Evolutionary conservation across 2,329 filamentous ascomycete species (phyloP).

Genomic region (Daldinia sp.): DNA sequence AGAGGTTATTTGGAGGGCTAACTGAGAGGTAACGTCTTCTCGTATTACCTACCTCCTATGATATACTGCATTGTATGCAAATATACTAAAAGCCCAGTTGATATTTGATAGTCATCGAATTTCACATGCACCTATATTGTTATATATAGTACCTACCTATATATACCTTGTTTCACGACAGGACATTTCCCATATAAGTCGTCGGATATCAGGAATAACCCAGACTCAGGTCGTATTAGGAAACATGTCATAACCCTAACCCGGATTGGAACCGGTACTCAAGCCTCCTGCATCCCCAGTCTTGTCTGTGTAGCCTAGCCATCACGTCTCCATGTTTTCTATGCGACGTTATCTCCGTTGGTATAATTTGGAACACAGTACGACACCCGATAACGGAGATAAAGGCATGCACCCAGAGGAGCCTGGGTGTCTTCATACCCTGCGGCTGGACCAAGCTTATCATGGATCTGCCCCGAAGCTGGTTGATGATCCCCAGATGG

Average conservation of each 20-base stretch:
- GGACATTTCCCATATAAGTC: not conserved
- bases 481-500: constrained; percentile 41
- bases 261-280: constrained; percentile 23
- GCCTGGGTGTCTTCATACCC: constrained; percentile 23
- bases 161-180: not conserved
- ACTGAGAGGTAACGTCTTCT: not conserved
- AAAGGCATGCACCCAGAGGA: constrained; percentile 38
- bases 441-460: constrained; percentile 41
- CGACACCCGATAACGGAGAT: constrained; percentile 50
- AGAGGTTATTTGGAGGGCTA: constrained; percentile 3
- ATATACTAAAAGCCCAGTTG: not conserved
- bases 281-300: constrained; percentile 28
- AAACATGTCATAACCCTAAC: constrained; percentile 19
- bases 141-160: too few relatives aligned
- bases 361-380: constrained; percentile 25
- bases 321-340: constrained; percentile 26
- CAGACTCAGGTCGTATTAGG: not conserved
- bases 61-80: not conserved
- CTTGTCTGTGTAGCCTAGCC: constrained; percentile 15
- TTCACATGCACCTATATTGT: not conserved
- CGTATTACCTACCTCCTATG: not conserved
- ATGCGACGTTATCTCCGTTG: constrained; percentile 43
- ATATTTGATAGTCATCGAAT: not conserved
- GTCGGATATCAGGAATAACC: not conserved
- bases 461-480: constrained; percentile 27